phyloP scores from a whole-genome alignment of 176 grass and related monocot genomes.

The Echinochloa phyllopogon region DNA sequence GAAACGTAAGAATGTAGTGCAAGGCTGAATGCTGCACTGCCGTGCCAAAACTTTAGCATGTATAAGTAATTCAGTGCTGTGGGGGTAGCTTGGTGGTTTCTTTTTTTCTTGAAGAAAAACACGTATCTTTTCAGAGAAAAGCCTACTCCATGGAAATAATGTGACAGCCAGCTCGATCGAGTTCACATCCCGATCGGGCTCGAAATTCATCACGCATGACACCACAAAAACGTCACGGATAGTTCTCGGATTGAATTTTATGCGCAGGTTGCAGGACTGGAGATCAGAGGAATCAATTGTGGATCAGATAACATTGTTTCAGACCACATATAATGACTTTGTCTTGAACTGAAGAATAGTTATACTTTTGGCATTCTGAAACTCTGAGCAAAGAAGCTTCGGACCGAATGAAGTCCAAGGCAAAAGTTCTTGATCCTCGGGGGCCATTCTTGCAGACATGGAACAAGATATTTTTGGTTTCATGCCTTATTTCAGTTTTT shows the following conservation, averaged over 20 bases:
- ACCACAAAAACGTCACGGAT: neutral
- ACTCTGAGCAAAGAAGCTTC: constrained; percentile 51
- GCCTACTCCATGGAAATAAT: neutral
- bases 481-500: constrained; percentile 77
- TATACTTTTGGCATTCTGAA: constrained; percentile 43
- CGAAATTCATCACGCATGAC: neutral
- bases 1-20: too few relatives aligned
- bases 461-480: constrained; percentile 97
- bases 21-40: too few relatives aligned
- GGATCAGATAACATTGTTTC: constrained; percentile 51
- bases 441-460: constrained; percentile 87
- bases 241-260: neutral
- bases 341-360: constrained; percentile 33
- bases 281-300: constrained; percentile 55
- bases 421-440: constrained; percentile 79
- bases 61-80: too few relatives aligned
- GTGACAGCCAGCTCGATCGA: neutral
- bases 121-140: too few relatives aligned
- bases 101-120: too few relatives aligned
- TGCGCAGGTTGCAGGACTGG: constrained; percentile 74
- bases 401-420: constrained; percentile 45
- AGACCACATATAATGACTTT: constrained; percentile 38
- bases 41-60: too few relatives aligned
- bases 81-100: too few relatives aligned
- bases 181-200: neutral